Base-by-base conservation (phyloP, 2,329 filamentous ascomycete genomes). In the Nannizziopsis arthrosporioides region DNA sequence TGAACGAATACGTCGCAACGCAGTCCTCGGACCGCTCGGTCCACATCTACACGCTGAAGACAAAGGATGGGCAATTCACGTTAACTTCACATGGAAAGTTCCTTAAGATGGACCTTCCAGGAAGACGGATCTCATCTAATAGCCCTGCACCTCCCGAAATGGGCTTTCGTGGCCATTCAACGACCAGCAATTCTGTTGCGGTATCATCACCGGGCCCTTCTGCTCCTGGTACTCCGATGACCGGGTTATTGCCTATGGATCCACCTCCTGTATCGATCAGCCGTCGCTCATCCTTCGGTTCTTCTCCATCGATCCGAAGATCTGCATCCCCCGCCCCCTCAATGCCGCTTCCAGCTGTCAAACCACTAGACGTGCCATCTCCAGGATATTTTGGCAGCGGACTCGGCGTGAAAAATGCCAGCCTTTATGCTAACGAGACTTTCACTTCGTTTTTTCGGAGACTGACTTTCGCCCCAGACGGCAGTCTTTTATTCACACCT, bases 11-110 rank as follows among this genome's bases (percentile, higher is more conserved):
- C 65, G 89, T 98, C 51, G 92, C 92, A 34, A 98, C 92, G 1
- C 92, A 98, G 63, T 98, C 92, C 5, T 98, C 92, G 4, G 92
- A 98, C 68, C 84, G 92, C 62, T 95, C 92, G 1, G 90, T 96
- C 11, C 93, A 98, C 66, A 92, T 98, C 56, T 98, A 98, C 70
- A 90, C 85, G 0, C 72, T 98, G 54, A 94, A 87, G 71, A 94
- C 85, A 17, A 98, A 96, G 62, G 92, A 98, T 59, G 92, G 92
- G 27, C 87, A 94, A 57, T 94, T 94, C 62, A 88, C 87, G 0
- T 73, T 98, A 44, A 76, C 75, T 48, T 81, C 86, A 15, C 81
- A 83, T 62, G 79, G 84, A 52, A 89, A 89, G 63, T 76, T 96
- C 54, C 82, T 86, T 41, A 92, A 85, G 69, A 90, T 93, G 73